Conservation (phyloP, 2,329 filamentous ascomycete genomes). For the Dendrostoma leiphaemia region DNA sequence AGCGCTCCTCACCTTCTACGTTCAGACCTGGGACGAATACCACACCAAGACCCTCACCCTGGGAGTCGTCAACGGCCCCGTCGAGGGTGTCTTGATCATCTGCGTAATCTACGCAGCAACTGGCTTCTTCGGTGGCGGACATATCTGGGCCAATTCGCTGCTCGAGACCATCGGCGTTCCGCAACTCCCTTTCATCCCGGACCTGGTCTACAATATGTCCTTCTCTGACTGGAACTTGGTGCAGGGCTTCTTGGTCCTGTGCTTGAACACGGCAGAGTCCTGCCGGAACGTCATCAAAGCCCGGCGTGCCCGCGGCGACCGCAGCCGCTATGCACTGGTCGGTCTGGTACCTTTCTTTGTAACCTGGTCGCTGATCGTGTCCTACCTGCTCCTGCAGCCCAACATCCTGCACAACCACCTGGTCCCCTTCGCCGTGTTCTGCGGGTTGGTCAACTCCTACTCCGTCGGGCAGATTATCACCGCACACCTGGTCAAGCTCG, state of each 20-base stretch:
- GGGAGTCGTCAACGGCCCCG: constrained; percentile 87
- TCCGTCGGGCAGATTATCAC: constrained; percentile 95
- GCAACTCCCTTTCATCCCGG: constrained; percentile 61
- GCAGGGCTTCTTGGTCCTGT: constrained; percentile 77
- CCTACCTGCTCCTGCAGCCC: constrained; percentile 83
- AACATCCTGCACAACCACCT: constrained; percentile 78
- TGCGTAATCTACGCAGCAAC: constrained; percentile 80
- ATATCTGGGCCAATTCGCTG: constrained; percentile 90
- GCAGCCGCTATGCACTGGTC: constrained; percentile 70
- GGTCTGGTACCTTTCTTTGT: constrained; percentile 80
- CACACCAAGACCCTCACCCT: constrained; percentile 95
- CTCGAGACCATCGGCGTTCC: constrained; percentile 69
- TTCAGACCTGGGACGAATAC: constrained; percentile 99
- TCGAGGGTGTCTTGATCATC: constrained; percentile 88
- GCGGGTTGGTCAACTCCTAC: constrained; percentile 89
- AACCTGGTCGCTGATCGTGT: constrained; percentile 73
- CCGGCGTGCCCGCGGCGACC: constrained; percentile 71
- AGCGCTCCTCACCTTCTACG: constrained; percentile 94
- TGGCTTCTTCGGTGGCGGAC: constrained; percentile 79
- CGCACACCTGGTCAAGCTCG: constrained; percentile 82
- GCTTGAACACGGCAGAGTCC: constrained; percentile 80
- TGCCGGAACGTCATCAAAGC: constrained; percentile 81
- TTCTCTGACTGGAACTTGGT: constrained; percentile 94
- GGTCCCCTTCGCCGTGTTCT: constrained; percentile 86
- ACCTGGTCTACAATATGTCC: constrained; percentile 70